Percentiles rank a stretch among this genome's conserved stretches.
Conservation (phyloP, 352 stramenopile genomes). For the Globisporangium lucens region DNA sequence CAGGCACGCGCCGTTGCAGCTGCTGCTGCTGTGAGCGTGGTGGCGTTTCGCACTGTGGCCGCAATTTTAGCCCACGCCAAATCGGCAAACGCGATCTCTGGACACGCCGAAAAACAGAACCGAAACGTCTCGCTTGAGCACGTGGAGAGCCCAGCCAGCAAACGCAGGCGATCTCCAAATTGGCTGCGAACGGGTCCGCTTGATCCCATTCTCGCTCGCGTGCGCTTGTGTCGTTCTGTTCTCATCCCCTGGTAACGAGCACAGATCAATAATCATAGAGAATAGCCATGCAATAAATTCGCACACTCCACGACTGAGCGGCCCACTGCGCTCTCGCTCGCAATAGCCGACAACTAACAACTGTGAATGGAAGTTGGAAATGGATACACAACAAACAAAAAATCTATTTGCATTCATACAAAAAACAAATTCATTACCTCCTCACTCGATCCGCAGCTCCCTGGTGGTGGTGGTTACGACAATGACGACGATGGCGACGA, state of each 20-base stretch:
- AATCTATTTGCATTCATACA: conserved; percentile 10
- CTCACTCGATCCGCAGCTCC: background rate
- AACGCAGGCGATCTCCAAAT: background rate
- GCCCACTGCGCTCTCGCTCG: background rate
- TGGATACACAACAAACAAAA: background rate
- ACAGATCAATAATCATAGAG: background rate
- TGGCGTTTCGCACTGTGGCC: background rate
- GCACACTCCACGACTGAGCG: background rate
- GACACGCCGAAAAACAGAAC: conserved; percentile 4
- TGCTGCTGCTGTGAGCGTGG: conserved; percentile 1
- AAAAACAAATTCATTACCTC: background rate
- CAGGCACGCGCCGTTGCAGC: background rate
- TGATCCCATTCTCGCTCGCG: background rate
- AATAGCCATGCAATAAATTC: background rate
- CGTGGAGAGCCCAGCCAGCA: background rate
- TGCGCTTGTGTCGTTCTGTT: background rate
- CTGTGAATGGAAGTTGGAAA: background rate
- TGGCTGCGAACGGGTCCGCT: background rate
- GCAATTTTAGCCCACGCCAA: background rate
- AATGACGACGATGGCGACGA: background rate
- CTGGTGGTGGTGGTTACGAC: background rate
- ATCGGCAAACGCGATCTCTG: background rate
- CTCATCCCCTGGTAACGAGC: background rate
- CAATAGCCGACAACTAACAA: background rate
- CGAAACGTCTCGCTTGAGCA: conserved; percentile 5